Evolutionary conservation across 1,139 yeast genomes (phyloP).

Genomic region (Suhomyces taliae): DNA sequence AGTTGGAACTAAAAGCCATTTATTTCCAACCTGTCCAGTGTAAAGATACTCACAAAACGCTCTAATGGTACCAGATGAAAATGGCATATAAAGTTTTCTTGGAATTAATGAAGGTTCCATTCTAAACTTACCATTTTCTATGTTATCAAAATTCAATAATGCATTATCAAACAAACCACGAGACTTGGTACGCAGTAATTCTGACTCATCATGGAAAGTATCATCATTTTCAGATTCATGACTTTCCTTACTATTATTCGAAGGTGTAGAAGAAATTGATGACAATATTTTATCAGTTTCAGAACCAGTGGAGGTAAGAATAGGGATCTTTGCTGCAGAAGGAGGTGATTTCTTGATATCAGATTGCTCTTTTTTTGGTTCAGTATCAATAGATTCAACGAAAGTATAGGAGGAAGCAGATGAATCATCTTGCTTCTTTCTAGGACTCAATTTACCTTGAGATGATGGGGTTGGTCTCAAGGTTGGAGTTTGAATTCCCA

Average conservation of each 20-base stretch:
- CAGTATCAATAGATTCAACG: neutral
- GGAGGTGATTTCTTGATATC: neutral
- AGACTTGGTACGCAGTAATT: neutral
- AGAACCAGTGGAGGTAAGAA: conserved; percentile 11
- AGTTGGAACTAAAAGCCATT: conserved; percentile 67
- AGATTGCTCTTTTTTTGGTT: neutral
- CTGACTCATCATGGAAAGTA: neutral
- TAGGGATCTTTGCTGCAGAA: conserved; percentile 1
- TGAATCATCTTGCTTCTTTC: neutral
- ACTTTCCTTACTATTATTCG: conserved; percentile 12
- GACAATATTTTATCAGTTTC: conserved; percentile 11
- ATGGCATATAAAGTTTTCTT: conserved; percentile 66
- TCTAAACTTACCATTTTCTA: conserved; percentile 32
- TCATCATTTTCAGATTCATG: conserved; percentile 9
- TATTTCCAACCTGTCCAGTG: conserved; percentile 76
- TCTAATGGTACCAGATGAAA: conserved; percentile 56
- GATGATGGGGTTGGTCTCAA: conserved; percentile 14
- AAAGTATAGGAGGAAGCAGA: neutral
- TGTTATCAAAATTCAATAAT: conserved; percentile 38
- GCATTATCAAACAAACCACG: conserved; percentile 27
- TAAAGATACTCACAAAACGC: conserved; percentile 73
- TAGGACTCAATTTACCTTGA: conserved; percentile 1
- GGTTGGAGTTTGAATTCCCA: conserved; percentile 22
- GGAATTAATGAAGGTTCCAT: conserved; percentile 67
- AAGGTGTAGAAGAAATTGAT: conserved; percentile 16